These are phyloP conservation scores for Cercospora sp. DNA, from an alignment of 2,329 filamentous ascomycete species.

Conservation along the genomic window DNA sequence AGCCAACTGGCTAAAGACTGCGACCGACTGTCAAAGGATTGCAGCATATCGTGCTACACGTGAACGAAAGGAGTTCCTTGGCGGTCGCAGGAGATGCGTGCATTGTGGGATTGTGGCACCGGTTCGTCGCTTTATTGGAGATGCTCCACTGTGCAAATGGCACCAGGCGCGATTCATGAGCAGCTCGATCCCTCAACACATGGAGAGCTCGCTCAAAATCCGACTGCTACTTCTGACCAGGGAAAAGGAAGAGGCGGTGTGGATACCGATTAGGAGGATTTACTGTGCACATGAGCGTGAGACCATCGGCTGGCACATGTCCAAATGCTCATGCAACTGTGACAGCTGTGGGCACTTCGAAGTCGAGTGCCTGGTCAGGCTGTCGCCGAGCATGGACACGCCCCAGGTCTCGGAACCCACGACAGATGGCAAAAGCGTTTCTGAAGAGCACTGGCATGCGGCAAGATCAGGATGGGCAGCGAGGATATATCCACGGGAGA, in stretches of 20 bases:
- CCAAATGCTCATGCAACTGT: conserved; percentile 25
- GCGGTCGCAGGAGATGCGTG: conserved; percentile 30
- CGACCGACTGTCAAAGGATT: conserved; percentile 29
- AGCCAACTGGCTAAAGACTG: conserved; percentile 22
- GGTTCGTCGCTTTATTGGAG: conserved; percentile 19
- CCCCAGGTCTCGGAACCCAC: conserved; percentile 17
- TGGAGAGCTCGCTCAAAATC: conserved; percentile 22
- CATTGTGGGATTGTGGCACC: conserved; percentile 26
- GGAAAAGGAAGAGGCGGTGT: conserved; percentile 16
- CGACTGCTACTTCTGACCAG: conserved; percentile 17
- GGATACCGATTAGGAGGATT: conserved; percentile 22
- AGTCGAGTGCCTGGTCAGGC: conserved; percentile 25
- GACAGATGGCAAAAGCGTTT: conserved; percentile 16
- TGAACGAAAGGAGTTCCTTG: conserved; percentile 25
- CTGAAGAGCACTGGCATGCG: conserved; percentile 24
- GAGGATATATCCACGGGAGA: conserved; percentile 17
- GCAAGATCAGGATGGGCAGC: conserved; percentile 9
- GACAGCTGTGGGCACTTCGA: conserved; percentile 27
- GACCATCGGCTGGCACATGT: conserved; percentile 23
- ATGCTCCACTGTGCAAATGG: conserved; percentile 29
- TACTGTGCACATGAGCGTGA: conserved; percentile 28
- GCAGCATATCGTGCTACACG: conserved; percentile 29
- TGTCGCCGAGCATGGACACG: conserved; percentile 18
- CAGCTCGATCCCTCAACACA: conserved; percentile 18
- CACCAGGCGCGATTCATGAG: conserved; percentile 30